Evolutionary conservation across 495 filamentous ascomycete genomes (phyloP).

Genomic region (Lophiostoma macrostomum): DNA sequence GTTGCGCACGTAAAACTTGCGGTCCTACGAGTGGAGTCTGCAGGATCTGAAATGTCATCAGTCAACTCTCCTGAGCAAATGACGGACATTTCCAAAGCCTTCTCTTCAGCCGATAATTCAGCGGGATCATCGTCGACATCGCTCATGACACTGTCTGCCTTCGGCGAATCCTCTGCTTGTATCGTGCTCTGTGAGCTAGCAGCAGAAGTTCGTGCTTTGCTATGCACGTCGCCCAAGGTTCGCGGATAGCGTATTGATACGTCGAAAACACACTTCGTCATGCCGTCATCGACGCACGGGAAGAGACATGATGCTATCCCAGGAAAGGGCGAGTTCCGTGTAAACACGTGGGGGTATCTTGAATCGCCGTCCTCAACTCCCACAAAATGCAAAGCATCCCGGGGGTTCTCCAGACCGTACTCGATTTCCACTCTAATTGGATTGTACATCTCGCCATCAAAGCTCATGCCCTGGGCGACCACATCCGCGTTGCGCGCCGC

Average conservation of each 20-base stretch:
- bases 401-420: constrained; percentile 66
- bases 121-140: constrained; percentile 25
- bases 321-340: constrained; percentile 70
- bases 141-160: constrained; percentile 27
- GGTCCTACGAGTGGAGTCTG: constrained; percentile 73
- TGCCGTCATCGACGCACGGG: constrained; percentile 83
- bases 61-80: constrained; percentile 84
- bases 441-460: constrained; percentile 41
- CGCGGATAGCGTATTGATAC: constrained; percentile 79
- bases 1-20: constrained; percentile 72
- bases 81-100: constrained; percentile 78
- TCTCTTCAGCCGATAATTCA: constrained; percentile 68
- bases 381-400: constrained; percentile 88
- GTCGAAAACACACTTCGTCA: constrained; percentile 79
- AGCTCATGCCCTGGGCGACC: constrained; percentile 38
- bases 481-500: constrained; percentile 26
- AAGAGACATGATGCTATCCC: constrained; percentile 84
- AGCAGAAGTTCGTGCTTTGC: constrained; percentile 16
- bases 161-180: constrained; percentile 9
- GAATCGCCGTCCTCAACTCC: constrained; percentile 72
- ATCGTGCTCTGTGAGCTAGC: constrained; percentile 11
- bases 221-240: constrained; percentile 79
- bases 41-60: constrained; percentile 73
- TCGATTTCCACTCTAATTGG: constrained; percentile 64
- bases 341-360: constrained; percentile 88